Base-by-base conservation (phyloP, 345 rosid species). In the Hibiscus syriacus region DNA sequence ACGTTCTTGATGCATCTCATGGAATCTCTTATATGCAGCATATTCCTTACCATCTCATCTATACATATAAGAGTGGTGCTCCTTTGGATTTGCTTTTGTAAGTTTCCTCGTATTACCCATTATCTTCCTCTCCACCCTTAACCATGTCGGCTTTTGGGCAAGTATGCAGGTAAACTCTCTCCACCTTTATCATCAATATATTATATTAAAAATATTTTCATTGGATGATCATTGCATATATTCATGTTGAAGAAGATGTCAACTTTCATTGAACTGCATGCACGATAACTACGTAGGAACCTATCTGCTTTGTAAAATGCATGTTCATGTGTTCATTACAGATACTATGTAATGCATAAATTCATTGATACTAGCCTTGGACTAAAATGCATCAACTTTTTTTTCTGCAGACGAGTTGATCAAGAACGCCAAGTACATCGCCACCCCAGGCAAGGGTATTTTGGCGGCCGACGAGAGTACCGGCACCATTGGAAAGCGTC, bases 91-190 rank as follows among this genome's bases (percentile, higher is more conserved):
- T 70, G 69, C 48, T 72, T 80, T 79, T 73, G 80, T 74, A 63
- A 58, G 59, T 49, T 70, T 70, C 82, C 64, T n/a, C 67, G 36
- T 10, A 27, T 30, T 70, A 32, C 30, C 73, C 70, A 38, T 57
- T 45, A 60, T 6, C 62, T 55, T 48, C 9, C 34, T 22, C 14
- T 22, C 10, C 12, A n/a, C 25, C 70, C 30, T 10, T 0, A 73
- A 70, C 80, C 78, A 87, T 87, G 98, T 88, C 97, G 67, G 96
- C 96, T 75, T 93, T 89, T 76, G 84, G 97, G 96, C 64, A 88
- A 86, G 79, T 90, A 90, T 69, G 85, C 92, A 85, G 98, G 98
- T 90, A 83, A 30, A 53, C 25, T 46, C 34, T 62, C 16, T 23
- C 23, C 23, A 29, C 1, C 20, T 14, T 22, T 6, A 7, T 9